Evolutionary conservation across 371 early-diverging fungal genomes (phyloP).

Genomic region (Mucor circinelloides): DNA sequence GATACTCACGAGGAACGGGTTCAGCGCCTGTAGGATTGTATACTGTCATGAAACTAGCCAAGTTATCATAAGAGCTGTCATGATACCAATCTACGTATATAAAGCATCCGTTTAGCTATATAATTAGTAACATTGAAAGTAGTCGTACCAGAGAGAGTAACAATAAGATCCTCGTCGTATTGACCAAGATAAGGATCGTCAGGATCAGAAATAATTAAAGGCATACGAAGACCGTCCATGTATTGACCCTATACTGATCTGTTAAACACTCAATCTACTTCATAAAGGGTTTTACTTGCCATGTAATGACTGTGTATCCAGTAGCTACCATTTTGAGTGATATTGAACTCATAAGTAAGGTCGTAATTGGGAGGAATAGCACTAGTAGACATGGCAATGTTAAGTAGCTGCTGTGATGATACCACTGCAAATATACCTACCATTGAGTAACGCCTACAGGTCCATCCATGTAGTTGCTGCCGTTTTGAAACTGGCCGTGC

Average conservation of each 20-base stretch:
- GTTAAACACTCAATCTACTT: neutral
- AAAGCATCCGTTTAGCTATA: neutral
- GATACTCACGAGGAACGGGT: slow-evolving; percentile 51
- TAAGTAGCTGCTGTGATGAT: neutral
- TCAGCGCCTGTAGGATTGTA: slow-evolving; percentile 70
- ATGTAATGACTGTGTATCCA: slow-evolving; percentile 38
- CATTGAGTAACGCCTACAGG: slow-evolving; percentile 69
- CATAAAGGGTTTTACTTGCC: slow-evolving; percentile 14
- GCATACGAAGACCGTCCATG: slow-evolving; percentile 79
- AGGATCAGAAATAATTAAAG: slow-evolving; percentile 70
- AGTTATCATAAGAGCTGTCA: slow-evolving; percentile 35
- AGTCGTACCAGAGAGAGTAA: slow-evolving; percentile 56
- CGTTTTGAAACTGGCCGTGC: slow-evolving; percentile 74
- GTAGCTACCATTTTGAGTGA: slow-evolving; percentile 38
- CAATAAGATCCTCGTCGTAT: slow-evolving; percentile 71
- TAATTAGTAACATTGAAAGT: too few species aligned
- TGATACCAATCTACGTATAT: slow-evolving; percentile 67
- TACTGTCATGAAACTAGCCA: slow-evolving; percentile 54
- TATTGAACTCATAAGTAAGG: slow-evolving; percentile 63
- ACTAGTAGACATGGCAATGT: neutral
- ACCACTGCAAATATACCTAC: slow-evolving; percentile 10
- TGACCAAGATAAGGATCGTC: slow-evolving; percentile 51
- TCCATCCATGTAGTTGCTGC: slow-evolving; percentile 66
- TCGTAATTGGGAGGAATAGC: slow-evolving; percentile 45
- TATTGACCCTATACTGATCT: slow-evolving; percentile 59